These are phyloP conservation scores for Lyophyllum shimeji DNA, from an alignment of 768 basidiomycete genomes.

Conservation along the genomic window DNA sequence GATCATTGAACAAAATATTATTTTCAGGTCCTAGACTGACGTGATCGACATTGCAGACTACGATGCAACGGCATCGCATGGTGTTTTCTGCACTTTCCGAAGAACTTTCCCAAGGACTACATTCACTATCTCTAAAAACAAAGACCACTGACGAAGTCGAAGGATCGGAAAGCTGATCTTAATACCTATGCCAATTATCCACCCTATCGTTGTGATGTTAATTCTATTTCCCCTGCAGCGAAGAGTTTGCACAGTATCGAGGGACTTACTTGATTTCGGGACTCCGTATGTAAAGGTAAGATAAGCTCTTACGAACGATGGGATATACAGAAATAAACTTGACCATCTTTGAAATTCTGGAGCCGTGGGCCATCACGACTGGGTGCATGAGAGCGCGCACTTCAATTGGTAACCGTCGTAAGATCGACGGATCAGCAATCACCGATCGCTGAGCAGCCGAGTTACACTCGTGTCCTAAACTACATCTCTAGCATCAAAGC, in stretches of 20 bases:
- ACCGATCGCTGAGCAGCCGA: slow-evolving; percentile 2
- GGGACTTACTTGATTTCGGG: neutral
- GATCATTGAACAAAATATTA: slow-evolving; percentile 1
- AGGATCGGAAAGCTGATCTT: neutral
- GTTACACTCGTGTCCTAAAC: slow-evolving; percentile 6
- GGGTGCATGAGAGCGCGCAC: neutral
- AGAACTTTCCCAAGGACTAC: slow-evolving; percentile 69
- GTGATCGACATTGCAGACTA: slow-evolving; percentile 42
- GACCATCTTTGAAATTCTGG: neutral
- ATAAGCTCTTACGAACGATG: slow-evolving; percentile 2
- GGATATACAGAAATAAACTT: neutral
- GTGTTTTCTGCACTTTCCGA: slow-evolving; percentile 71
- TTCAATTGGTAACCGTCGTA: slow-evolving; percentile 11
- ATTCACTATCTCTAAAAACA: slow-evolving; percentile 76
- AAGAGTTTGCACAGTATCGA: neutral
- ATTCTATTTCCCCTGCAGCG: neutral
- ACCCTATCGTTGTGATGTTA: neutral
- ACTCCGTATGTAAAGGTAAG: neutral
- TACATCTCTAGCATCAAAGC: slow-evolving; percentile 10
- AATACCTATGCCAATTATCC: neutral
- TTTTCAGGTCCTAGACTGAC: neutral
- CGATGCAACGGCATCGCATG: slow-evolving; percentile 81
- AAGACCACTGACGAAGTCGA: slow-evolving; percentile 58
- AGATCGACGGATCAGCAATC: slow-evolving; percentile 17
- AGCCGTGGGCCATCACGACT: slow-evolving; percentile 10